Evolutionary conservation across 2,329 filamentous ascomycete species (phyloP).

Genomic region (Colletotrichum cordylinicola): DNA sequence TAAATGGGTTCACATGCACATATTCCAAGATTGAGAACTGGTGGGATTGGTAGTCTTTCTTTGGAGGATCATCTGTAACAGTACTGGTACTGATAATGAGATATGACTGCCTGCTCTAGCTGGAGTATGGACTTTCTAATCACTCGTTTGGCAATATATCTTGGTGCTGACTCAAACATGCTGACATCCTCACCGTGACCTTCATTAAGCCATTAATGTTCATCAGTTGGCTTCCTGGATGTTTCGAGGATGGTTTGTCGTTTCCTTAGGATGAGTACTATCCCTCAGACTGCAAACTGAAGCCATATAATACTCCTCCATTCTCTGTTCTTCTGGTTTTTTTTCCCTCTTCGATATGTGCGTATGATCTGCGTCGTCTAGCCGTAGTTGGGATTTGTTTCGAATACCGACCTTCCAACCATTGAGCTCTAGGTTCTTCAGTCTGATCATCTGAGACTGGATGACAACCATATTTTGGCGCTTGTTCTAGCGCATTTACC

Average conservation of each 20-base stretch:
- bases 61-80: constrained; percentile 11
- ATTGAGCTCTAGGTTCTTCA: not conserved
- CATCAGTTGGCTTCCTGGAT: too few species aligned
- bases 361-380: not conserved
- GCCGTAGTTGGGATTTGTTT: not conserved
- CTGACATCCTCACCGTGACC: fast-evolving
- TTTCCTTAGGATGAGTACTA: too few species aligned
- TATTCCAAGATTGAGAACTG: constrained; percentile 8
- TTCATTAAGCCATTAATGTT: too few species aligned
- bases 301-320: too few species aligned
- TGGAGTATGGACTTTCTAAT: constrained; percentile 15
- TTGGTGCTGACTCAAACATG: not conserved
- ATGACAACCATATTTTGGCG: not conserved
- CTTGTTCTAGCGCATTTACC: not conserved
- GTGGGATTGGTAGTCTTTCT: constrained; percentile 2
- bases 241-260: too few species aligned
- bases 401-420: not conserved
- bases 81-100: constrained; percentile 23
- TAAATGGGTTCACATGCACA: constrained; percentile 14
- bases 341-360: too few species aligned
- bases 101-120: constrained; percentile 19
- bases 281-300: too few species aligned
- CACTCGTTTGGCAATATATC: not conserved
- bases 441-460: not conserved
- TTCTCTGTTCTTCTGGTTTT: too few species aligned